Evolutionary conservation across 441 rosid species (phyloP), one percentile per base, ranked within the genome.

Genomic region (Adansonia grandidieri): DNA sequence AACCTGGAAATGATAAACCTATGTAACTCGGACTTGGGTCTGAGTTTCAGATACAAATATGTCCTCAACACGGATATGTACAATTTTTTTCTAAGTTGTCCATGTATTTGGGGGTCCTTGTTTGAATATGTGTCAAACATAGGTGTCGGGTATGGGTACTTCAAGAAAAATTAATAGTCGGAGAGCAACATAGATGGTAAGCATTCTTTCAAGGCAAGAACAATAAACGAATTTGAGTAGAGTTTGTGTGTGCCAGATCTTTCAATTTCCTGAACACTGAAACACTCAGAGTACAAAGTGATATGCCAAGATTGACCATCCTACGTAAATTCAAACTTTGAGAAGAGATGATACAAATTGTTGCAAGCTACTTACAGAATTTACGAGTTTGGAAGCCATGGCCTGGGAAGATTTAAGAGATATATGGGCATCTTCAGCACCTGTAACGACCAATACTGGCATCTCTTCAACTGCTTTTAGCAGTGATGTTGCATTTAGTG

Each of bases 391-490:
- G 67, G 93, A 91, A 80, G 97, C 97, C 98, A 94, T 87, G 42
- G 90, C 90, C 82, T 94, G 97, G 48, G 93, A 90, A 64, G 95
- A 91, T 82, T 89, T 90, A 61, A 94, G 90, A 76, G 99, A 87
- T 50, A 96, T 91, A 77, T 92, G 94, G 42, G 90, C 92, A 75
- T 96, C 98, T 85, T 92, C 98, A 32, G 94, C 97, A 80, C 99
- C 99, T 19, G 97, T 85, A 57, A 96, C 85, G 66, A 96, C 96
- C 83, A 96, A 81, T 48, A 93, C 90, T 1, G 98, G 98, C 82
- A 89, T 75, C 73, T 86, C 87, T 77, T 88, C 93, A 15, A 91
- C 88, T 68, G 94, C 90, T 82, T 89, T 87, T 57, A 91, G 89
- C 86, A 96, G 80, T 20, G 87, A 83, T 63, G 82, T 73, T 51